phyloP scores from a whole-genome alignment of 148 eudicot species.

The Polygonum maritimum region DNA sequence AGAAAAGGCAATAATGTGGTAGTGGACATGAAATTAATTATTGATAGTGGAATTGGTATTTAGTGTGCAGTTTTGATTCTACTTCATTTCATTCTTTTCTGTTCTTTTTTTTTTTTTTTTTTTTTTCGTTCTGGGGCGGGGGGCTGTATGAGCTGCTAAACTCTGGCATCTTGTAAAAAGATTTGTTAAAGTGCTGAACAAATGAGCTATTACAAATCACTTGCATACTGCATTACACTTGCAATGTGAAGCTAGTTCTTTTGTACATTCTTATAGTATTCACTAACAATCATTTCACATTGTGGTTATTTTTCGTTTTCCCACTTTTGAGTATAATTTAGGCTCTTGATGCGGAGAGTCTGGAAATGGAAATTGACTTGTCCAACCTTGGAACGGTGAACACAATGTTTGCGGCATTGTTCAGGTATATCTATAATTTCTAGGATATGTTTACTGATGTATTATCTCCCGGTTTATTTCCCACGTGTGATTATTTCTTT shows the following conservation, averaged over 20 bases:
- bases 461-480: neutral
- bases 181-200: neutral
- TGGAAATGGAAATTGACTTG: conserved; percentile 95
- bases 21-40: neutral
- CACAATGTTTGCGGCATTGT: conserved; percentile 93
- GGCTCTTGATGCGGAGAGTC: conserved; percentile 92
- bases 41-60: neutral
- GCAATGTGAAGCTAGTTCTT: neutral
- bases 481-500: neutral
- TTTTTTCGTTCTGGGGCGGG: neutral
- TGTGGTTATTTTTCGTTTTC: neutral
- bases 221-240: neutral
- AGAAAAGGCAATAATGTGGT: neutral
- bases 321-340: conserved; percentile 14
- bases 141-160: neutral
- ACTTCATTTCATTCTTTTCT: neutral
- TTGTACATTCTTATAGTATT: neutral
- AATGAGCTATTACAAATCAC: neutral
- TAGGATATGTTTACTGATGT: neutral
- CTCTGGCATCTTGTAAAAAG: neutral
- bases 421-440: conserved; percentile 42
- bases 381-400: conserved; percentile 99
- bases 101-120: neutral
- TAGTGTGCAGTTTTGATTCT: neutral
- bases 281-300: neutral